Evolutionary conservation across 768 basidiomycete genomes (phyloP), one percentile per base, ranked within the genome.

Genomic region (Phylloporus rhodoxanthus): DNA sequence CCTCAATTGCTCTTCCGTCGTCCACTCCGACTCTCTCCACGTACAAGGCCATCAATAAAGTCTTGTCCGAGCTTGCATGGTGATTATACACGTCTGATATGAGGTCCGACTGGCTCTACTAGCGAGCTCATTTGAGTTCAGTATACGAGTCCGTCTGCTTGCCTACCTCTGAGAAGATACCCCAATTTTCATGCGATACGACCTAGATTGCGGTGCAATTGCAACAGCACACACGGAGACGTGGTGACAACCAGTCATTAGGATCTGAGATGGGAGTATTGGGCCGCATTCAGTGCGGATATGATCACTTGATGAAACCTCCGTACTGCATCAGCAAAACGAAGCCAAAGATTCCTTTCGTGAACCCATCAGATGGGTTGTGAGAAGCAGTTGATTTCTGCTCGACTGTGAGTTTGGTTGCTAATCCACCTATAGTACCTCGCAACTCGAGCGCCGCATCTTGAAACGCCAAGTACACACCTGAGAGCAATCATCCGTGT

Each of bases 401-500:
- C 38, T 26, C n/a, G 34, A 21, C 26, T 20, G 33, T 30, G 29
- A 36, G 19, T 17, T 17, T 5, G 28, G 33, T 36, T 40, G 8
- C 48, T 5, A 36, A 28, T 38, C 45, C 14, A 45, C n/a, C 17
- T 17, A 28, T 29, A 38, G 33, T 26, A 15, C 30, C 39, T 4
- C 28, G 29, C 36, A 25, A 29, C 39, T 30, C 46, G 29, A 29
- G 48, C 13, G 25, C 33, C 39, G 8, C n/a, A 14, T 15, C 37
- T 20, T 58, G 50, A 61, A 61, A 61, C 50, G 48, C 51, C 58
- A 50, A 41, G 55, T 4, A 14, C 21, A 17, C 50, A 17, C n/a
- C 37, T 39, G 25, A 6, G 36, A 23, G 10, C 13, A 1, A 20
- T 37, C 36, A 17, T 43, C 32, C 14, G 37, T 41, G n/a, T 33